A percentile compares a stretch with the other conserved stretches of the same genome.
Conservation (phyloP, 495 filamentous ascomycete genomes). For the Tuber calosporum region DNA sequence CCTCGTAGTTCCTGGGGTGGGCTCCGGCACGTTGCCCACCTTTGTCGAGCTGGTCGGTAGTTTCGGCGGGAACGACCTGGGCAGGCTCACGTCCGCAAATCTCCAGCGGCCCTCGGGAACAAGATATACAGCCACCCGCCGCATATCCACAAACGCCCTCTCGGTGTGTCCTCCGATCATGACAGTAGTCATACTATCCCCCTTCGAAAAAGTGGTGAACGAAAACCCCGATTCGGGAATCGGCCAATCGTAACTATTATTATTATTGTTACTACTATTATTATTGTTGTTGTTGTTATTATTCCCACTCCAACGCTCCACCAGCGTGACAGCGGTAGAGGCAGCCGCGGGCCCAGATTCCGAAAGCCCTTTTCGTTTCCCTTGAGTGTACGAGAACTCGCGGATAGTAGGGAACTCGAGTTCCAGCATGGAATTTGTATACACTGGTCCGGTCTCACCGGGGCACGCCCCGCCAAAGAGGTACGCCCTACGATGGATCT, state of each 20-base stretch:
- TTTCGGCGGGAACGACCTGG: slow-evolving; percentile 36
- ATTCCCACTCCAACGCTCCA: slow-evolving; percentile 1
- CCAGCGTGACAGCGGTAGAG: slow-evolving; percentile 1
- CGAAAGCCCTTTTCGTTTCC: slow-evolving; percentile 16
- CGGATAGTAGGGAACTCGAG: slow-evolving; percentile 19
- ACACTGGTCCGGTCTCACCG: slow-evolving; percentile 13
- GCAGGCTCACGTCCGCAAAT: slow-evolving; percentile 59
- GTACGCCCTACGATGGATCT: slow-evolving; percentile 22
- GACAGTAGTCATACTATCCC: slow-evolving; percentile 61
- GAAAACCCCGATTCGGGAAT: slow-evolving; percentile 82
- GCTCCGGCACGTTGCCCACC: slow-evolving; percentile 24
- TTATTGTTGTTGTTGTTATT: too few species aligned
- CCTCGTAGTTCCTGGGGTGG: slow-evolving; percentile 12
- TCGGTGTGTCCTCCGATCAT: slow-evolving; percentile 80
- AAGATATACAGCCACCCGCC: slow-evolving; percentile 76
- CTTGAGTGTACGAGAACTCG: slow-evolving; percentile 20
- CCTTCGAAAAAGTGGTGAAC: slow-evolving; percentile 55
- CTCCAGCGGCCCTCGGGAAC: slow-evolving; percentile 80
- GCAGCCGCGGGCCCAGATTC: neutral
- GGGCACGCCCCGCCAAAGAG: slow-evolving; percentile 27
- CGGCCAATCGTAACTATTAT: slow-evolving; percentile 44
- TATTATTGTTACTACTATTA: too few species aligned
- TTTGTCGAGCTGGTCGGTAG: slow-evolving; percentile 36
- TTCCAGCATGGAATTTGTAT: slow-evolving; percentile 18
- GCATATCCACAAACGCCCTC: slow-evolving; percentile 85